Evolutionary conservation across 2,329 filamentous ascomycete genomes (phyloP).

Genomic region (Didymella lethalis): DNA sequence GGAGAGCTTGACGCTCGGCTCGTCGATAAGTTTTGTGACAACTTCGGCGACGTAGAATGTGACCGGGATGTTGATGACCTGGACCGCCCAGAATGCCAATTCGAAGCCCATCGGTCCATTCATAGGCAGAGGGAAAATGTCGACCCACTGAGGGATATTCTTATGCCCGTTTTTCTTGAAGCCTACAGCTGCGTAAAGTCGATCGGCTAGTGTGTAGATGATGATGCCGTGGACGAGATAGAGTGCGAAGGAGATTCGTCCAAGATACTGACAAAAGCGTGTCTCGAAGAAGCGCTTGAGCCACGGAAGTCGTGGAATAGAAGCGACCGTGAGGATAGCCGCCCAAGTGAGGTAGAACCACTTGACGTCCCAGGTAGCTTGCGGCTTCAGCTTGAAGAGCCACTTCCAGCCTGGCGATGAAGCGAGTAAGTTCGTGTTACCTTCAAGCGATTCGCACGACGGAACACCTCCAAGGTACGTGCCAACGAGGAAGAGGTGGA

Average conservation of each 20-base stretch:
- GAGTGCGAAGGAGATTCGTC: conserved; percentile 64
- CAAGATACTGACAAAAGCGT: conserved; percentile 63
- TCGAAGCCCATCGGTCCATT: conserved; percentile 65
- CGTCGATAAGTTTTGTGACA: conserved; percentile 47
- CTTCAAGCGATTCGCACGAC: conserved; percentile 50
- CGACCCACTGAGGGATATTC: conserved; percentile 65
- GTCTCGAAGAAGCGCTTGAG: conserved; percentile 58
- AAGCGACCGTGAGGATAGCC: conserved; percentile 63
- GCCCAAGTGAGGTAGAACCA: conserved; percentile 74
- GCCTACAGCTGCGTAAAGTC: conserved; percentile 69
- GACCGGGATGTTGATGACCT: conserved; percentile 58
- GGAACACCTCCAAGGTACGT: conserved; percentile 70
- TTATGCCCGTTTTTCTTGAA: conserved; percentile 61
- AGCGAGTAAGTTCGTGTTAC: conserved; percentile 58
- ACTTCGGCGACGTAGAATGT: conserved; percentile 46
- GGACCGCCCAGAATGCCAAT: conserved; percentile 65
- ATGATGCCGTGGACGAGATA: conserved; percentile 66
- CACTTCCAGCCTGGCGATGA: conserved; percentile 68
- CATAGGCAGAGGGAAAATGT: conserved; percentile 63
- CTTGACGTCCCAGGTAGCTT: conserved; percentile 71
- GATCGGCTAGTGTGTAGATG: conserved; percentile 57
- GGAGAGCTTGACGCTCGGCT: conserved; percentile 62
- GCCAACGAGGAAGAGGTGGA: conserved; percentile 55
- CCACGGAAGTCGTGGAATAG: conserved; percentile 64
- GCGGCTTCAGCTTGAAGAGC: conserved; percentile 68